Evolutionary conservation across 352 stramenopile species (phyloP).

Genomic region (Blastocystis sp.): DNA sequence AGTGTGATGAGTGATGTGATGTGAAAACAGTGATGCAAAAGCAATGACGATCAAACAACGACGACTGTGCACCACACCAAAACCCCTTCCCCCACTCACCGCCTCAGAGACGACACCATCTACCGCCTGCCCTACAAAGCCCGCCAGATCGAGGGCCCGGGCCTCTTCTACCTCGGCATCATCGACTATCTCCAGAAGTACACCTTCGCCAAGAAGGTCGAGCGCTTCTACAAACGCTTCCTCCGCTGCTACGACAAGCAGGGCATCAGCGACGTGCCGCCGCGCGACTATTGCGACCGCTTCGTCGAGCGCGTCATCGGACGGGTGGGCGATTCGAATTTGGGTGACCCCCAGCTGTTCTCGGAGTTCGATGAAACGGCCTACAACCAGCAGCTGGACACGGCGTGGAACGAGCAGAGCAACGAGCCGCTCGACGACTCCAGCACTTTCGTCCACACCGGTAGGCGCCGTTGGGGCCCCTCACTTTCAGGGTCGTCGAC

Average conservation of each 20-base stretch:
- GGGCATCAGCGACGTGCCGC: constrained; percentile 49
- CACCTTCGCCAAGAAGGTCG: constrained; percentile 40
- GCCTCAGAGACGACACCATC: not conserved
- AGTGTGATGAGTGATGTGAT: no score
- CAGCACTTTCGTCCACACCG: not conserved
- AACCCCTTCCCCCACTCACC: not conserved
- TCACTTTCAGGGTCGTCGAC: not conserved
- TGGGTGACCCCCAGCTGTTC: constrained; percentile 29
- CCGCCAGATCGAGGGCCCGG: constrained; percentile 35
- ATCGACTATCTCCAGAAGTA: constrained; percentile 70
- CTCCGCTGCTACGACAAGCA: constrained; percentile 35
- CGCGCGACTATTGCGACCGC: constrained; percentile 32
- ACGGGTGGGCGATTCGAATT: not conserved
- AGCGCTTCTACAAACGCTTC: constrained; percentile 43
- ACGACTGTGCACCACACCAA: not conserved
- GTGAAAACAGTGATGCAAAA: no score
- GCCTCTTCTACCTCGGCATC: constrained; percentile 55
- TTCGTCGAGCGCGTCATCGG: constrained; percentile 63
- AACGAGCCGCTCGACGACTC: not conserved
- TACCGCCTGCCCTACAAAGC: constrained; percentile 26
- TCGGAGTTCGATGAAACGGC: constrained; percentile 10
- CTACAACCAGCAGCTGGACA: not conserved
- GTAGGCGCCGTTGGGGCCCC: not conserved
- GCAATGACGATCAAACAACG: no score
- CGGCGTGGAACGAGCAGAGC: not conserved